Evolutionary conservation across 2,329 filamentous ascomycete genomes (phyloP).

Genomic region (Arachnopeziza araneosa): DNA sequence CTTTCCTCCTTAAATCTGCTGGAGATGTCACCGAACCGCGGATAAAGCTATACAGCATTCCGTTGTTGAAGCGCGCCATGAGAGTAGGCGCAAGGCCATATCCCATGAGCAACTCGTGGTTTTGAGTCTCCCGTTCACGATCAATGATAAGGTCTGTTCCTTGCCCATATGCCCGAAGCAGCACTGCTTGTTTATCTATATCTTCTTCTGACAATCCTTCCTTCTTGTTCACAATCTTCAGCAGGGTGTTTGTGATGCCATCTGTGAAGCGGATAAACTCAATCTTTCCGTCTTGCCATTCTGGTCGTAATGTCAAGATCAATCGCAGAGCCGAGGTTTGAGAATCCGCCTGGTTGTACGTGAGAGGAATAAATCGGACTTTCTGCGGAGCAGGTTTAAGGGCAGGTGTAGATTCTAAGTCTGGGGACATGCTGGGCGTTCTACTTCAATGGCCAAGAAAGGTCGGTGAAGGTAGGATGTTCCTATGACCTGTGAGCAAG

Average conservation of each 20-base stretch:
- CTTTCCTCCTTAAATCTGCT: constrained; percentile 68
- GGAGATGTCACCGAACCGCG: constrained; percentile 74
- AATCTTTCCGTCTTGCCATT: constrained; percentile 78
- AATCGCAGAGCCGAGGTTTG: constrained; percentile 74
- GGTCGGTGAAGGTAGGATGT: constrained; percentile 5
- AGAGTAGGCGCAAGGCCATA: constrained; percentile 79
- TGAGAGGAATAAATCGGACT: constrained; percentile 64
- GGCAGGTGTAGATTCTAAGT: background rate
- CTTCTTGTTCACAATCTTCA: constrained; percentile 68
- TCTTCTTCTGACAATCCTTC: constrained; percentile 68
- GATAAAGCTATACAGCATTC: constrained; percentile 90
- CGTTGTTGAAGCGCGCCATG: constrained; percentile 89
- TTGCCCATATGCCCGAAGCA: constrained; percentile 90
- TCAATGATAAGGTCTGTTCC: constrained; percentile 95
- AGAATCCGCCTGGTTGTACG: constrained; percentile 72
- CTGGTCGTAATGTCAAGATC: constrained; percentile 71
- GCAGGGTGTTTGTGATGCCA: constrained; percentile 92
- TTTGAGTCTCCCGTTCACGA: constrained; percentile 73
- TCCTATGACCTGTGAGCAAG: background rate
- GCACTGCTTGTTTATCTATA: constrained; percentile 76
- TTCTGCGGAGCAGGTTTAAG: constrained; percentile 20
- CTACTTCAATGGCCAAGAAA: background rate
- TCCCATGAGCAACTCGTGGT: constrained; percentile 81
- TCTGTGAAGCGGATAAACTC: constrained; percentile 92
- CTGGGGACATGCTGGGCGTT: background rate